A percentile compares a stretch with the other conserved stretches of the same genome.
Conservation (phyloP, 1,284 basidiomycete genomes). For the Cystobasidium pallidum region DNA sequence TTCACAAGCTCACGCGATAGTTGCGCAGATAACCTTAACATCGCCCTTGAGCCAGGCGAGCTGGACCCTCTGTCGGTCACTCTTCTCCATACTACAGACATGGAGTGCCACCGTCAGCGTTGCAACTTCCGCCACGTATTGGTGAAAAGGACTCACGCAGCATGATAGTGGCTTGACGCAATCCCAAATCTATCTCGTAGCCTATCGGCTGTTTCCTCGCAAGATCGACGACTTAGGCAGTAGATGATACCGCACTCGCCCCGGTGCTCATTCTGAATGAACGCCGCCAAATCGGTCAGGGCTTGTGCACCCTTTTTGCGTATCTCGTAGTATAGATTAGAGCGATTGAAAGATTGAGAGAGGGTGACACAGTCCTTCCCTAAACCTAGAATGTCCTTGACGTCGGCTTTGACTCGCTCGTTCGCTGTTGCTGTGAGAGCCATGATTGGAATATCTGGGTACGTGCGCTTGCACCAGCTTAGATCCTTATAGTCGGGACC, state of each 20-base stretch:
- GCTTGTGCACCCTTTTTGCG: conserved; percentile 65
- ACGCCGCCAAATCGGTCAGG: conserved; percentile 69
- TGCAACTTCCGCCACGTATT: not conserved
- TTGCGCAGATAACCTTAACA: conserved; percentile 86
- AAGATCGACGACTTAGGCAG: conserved; percentile 70
- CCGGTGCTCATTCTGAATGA: conserved; percentile 67
- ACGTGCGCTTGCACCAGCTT: conserved; percentile 69
- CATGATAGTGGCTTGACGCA: conserved; percentile 82
- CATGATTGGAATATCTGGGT: conserved; percentile 84
- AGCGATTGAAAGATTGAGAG: conserved; percentile 86
- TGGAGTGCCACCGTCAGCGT: not conserved
- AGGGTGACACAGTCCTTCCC: conserved; percentile 64
- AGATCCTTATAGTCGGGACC: conserved; percentile 62
- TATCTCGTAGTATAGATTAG: conserved; percentile 80
- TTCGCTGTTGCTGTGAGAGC: conserved; percentile 95
- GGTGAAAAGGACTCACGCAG: conserved; percentile 57
- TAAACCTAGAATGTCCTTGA: conserved; percentile 73
- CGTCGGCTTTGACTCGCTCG: conserved; percentile 73
- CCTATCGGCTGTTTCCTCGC: conserved; percentile 75
- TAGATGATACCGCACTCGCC: conserved; percentile 84
- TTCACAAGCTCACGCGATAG: conserved; percentile 60
- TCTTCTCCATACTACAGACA: conserved; percentile 62
- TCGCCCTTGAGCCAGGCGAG: conserved; percentile 74
- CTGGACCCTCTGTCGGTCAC: conserved; percentile 70
- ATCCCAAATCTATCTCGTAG: conserved; percentile 66